Evolutionary conservation across 225 moss, liverwort and hornwort genomes (phyloP), one percentile per base, ranked within the genome.

Genomic region (Neckera pumila): DNA sequence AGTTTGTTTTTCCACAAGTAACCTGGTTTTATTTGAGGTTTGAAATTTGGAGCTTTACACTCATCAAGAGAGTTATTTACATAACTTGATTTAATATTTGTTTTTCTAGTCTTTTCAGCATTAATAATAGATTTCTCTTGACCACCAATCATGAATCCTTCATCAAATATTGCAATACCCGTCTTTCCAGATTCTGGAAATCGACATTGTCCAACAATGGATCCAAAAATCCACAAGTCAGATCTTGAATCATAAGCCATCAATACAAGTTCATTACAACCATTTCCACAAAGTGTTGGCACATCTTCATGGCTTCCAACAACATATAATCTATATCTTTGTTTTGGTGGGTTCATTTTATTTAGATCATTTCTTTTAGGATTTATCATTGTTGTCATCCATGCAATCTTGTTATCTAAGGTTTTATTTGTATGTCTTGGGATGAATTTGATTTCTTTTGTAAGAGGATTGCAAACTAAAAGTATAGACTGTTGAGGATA

Each of bases 401-500:
- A 93, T 31, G 89, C 88, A 53, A 93, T 89, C 28, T 91, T 91
- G 4, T 22, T 64, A 42, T 84, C 22, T 72, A 91, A 6, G n/a
- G 2, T 86, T 86, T 90, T 93, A 76, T 88, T 93, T 49, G 90
- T 80, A 79, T 93, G 93, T 33, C 77, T 85, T 38, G 91, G 86
- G 4, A 93, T 91, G 19, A 80, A 91, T 86, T 84, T 93, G 4
- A 90, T 71, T 28, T 91, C 84, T 84, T 91, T 91, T 14, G 91
- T 91, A 34, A 90, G 86, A 66, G 88, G 88, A 17, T 93, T 93
- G 76, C 86, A 91, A 83, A 93, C 86, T 64, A 93, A 42, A 10
- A 91, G 81, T 61, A 91, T 91, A 23, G 91, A 91, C 86, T 93
- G 91, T 42, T 57, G 64, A 79, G 90, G 93, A 86, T 93, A 93